Evolutionary conservation across 352 stramenopile genomes (phyloP).

Genomic region (Phytopythium cucurbitacearum): DNA sequence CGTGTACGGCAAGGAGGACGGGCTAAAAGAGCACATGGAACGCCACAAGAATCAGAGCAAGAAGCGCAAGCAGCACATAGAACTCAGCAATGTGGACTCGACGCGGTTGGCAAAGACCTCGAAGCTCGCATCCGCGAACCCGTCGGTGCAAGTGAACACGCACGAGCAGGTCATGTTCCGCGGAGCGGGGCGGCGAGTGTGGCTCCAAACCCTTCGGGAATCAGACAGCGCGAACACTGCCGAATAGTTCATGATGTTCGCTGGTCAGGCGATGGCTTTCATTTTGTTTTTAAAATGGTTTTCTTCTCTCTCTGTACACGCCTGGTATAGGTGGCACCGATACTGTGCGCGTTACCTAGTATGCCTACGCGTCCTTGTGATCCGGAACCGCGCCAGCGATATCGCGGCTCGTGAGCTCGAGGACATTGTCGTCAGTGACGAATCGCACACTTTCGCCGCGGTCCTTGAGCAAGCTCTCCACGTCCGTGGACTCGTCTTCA

Average conservation of each 20-base stretch:
- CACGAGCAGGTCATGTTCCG: slow-evolving; percentile 85
- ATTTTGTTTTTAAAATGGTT: no score
- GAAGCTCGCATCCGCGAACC: slow-evolving; percentile 79
- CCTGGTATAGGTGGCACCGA: no score
- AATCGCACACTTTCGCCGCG: slow-evolving; percentile 75
- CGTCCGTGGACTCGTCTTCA: slow-evolving; percentile 87
- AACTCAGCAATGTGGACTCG: slow-evolving; percentile 74
- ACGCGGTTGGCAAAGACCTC: slow-evolving; percentile 76
- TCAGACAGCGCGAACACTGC: slow-evolving; percentile 13
- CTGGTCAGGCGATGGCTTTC: background rate
- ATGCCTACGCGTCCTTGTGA: background rate
- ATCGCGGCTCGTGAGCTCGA: slow-evolving; percentile 80
- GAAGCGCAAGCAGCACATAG: slow-evolving; percentile 85
- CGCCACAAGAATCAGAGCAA: slow-evolving; percentile 84
- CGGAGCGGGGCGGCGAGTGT: slow-evolving; percentile 60
- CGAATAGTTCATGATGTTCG: slow-evolving; percentile 4
- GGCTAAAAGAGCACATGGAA: slow-evolving; percentile 70
- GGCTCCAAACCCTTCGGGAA: slow-evolving; percentile 71
- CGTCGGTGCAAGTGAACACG: slow-evolving; percentile 85
- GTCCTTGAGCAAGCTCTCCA: slow-evolving; percentile 78
- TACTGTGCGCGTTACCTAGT: no score
- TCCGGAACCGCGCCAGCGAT: slow-evolving; percentile 28
- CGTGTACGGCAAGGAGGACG: slow-evolving; percentile 77
- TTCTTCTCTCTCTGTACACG: no score
- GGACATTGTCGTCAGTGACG: slow-evolving; percentile 71